Base-by-base conservation (phyloP, 768 basidiomycete genomes). In the Sistotremastrum suecicum region DNA sequence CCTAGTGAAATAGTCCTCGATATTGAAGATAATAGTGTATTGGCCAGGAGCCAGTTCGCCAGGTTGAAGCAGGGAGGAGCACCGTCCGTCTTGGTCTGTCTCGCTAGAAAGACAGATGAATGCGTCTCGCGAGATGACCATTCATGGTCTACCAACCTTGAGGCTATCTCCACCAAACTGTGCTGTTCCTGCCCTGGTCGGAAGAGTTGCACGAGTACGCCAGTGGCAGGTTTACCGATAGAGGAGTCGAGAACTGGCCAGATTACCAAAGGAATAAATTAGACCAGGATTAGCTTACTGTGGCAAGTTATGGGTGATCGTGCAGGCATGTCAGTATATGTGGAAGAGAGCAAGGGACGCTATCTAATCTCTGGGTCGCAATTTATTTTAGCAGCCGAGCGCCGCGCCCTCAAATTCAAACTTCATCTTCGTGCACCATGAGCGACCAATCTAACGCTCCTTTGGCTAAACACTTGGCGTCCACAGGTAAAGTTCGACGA, bases 271-370 rank as follows among this genome's bases (percentile, higher is more conserved):
- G 31, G 33, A 12, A 34, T 29, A 32, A 9, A 34, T 38, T 35
- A 9, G 41, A 41, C 34, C 11, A 34, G 20, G 1, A 47, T 29
- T 31, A 32, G 44, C 69, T 46, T 52, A 87, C 90, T 81, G 49
- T 95, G 91, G 60, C 91, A 94, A 35, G 91, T 95, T 50, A 95
- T 85, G 2, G 87, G 85, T 4, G 90, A 88, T 56, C 74, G 80
- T 38, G 38, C 47, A 11, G 40, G 33, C 40, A 41, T 41, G 10
- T 29, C 33, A 32, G 8, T 9, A 6, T 10, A 32, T 9, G 33
- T 10, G 12, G 40, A 20, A 41, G 40, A 41, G 29, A 29, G 38
- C 29, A 2, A 10, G 8, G 2, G 5, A 12, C 10, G 29, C 10
- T 29, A 41, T 30, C 29, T 12, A 9, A 10, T 39, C 4, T 12